Conservation (phyloP, 257 asterid species). For the Fraxinus quadrangulata region DNA sequence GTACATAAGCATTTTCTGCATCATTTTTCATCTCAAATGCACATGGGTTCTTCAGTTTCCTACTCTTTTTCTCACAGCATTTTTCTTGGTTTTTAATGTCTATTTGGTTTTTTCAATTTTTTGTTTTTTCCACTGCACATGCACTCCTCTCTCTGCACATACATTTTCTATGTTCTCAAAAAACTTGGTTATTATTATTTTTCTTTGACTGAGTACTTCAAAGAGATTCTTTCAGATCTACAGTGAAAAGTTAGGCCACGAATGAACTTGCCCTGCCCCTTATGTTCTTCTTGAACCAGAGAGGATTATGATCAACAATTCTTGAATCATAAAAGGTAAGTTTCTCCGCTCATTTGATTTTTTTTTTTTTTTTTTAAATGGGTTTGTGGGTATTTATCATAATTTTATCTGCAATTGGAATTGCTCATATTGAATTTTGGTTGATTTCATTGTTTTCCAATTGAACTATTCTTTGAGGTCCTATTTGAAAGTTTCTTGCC, state of each 20-base stretch:
- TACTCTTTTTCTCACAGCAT: background rate
- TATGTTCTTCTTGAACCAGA: conserved; percentile 24
- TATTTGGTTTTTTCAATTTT: background rate
- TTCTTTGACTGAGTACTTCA: conserved; percentile 40
- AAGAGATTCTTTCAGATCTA: conserved; percentile 49
- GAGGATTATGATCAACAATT: conserved; percentile 14
- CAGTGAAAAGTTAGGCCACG: conserved; percentile 30
- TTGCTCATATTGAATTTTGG: conserved; percentile 14
- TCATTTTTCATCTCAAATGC: background rate
- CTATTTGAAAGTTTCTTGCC: background rate
- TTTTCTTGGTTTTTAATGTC: conserved; percentile 7
- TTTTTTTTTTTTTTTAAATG: conserved; percentile 11
- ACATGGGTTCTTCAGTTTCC: conserved; percentile 12
- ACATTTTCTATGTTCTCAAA: background rate
- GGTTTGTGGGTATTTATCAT: conserved; percentile 8
- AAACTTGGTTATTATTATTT: conserved; percentile 24
- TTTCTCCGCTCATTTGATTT: conserved; percentile 16
- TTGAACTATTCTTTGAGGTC: background rate
- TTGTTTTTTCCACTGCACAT: background rate
- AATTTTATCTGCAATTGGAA: background rate
- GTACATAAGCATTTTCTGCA: background rate
- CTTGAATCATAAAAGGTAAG: conserved; percentile 31
- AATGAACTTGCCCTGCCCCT: conserved; percentile 23
- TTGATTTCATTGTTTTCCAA: background rate
- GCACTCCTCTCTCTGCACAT: background rate